Evolutionary conservation across 2,329 filamentous ascomycete genomes (phyloP).

Genomic region (Exophiala viscosa): DNA sequence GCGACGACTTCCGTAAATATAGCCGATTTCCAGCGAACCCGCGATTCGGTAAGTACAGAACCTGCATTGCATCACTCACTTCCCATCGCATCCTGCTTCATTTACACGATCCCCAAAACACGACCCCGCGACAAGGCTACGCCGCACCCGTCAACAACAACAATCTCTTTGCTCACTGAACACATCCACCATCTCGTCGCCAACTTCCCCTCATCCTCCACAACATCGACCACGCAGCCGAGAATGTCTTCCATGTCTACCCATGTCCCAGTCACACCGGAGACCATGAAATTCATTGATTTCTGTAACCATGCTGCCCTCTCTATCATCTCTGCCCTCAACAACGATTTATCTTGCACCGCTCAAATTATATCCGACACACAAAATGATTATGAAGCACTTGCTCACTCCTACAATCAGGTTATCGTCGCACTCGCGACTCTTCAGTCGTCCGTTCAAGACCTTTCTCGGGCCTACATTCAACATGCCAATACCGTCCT

Average conservation of each 20-base stretch:
- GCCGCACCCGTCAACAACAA: neutral
- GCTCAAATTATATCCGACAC: conserved; percentile 1
- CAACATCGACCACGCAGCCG: conserved; percentile 3
- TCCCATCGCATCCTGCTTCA: conserved; percentile 18
- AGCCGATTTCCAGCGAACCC: conserved; percentile 73
- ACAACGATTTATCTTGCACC: conserved; percentile 7
- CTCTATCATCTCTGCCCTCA: conserved; percentile 2
- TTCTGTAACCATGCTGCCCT: conserved; percentile 4
- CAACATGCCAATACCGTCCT: conserved; percentile 83
- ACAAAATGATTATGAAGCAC: conserved; percentile 15
- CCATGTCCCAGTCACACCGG: neutral
- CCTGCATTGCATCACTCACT: conserved; percentile 18
- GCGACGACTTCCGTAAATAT: conserved; percentile 47
- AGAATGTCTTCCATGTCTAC: conserved; percentile 11
- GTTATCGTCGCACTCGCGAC: conserved; percentile 73
- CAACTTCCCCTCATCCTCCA: neutral
- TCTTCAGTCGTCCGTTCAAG: conserved; percentile 73
- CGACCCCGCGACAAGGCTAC: conserved; percentile 18
- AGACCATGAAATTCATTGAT: neutral
- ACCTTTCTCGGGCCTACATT: conserved; percentile 77
- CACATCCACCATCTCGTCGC: no score
- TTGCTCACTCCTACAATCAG: conserved; percentile 49
- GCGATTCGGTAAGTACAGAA: conserved; percentile 68
- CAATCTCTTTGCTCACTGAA: conserved; percentile 13
- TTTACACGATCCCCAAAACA: neutral